Evolutionary conservation across 1,284 basidiomycete genomes (phyloP), one percentile per base, ranked within the genome.

Genomic region (Ceratobasidium sp.): DNA sequence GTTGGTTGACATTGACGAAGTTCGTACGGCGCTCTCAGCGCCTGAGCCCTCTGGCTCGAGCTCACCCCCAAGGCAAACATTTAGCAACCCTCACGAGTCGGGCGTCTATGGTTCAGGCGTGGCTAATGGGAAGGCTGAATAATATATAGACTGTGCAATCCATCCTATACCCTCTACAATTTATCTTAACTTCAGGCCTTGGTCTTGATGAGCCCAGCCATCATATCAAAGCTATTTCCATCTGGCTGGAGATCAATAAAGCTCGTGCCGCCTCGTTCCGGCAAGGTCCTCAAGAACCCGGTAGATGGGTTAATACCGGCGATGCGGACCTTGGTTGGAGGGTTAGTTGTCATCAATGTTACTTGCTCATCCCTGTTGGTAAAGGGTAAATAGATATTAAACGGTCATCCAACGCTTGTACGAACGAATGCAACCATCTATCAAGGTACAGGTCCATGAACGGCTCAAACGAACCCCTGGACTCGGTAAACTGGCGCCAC

Each of bases 161-260:
- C 17, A 58, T 32, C 6, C 2, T 43, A 27, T 12, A 43, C 25
- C 7, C 17, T 32, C 13, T 43, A 43, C 4, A 15, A 54, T 35
- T 31, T 8, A 52, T 52, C 6, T 45, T 27, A 17, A 57, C 22
- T 8, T 72, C 45, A 80, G 40, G 71, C 72, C 78, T 91, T 92
- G 22, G 82, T 79, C 79, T 84, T 87, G 76, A 99, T 95, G 77
- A 99, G 79, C 32, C 94, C 93, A 62, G 89, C 86, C 88, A 98
- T 92, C 76, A 98, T 84, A 78, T 98, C 96, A 75, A 99, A 98
- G 76, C 92, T 93, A 78, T 99, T 99, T 32, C 96, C 94, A 76
- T 98, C 95, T 1, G 96, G 97, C 78, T 98, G 96, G 22, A 88
- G 76, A 74, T 88, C 86, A 47, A 87, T 81, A 60, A 78, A 83